Conservation (phyloP, 805 yeast genomes). For the Saturnispora galanensis region DNA sequence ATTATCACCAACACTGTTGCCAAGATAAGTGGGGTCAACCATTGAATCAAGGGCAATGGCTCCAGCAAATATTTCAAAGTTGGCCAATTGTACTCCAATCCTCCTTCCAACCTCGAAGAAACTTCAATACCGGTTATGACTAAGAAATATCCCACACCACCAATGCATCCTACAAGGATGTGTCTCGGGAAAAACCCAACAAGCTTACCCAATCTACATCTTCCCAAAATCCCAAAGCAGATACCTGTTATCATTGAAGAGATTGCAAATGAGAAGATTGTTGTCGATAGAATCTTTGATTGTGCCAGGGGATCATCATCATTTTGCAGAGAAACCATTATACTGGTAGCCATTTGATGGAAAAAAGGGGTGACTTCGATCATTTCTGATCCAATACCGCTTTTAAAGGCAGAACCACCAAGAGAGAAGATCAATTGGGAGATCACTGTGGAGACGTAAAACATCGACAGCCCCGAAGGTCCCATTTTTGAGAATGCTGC, state of each 20-base stretch:
- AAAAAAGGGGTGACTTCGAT: slow-evolving; percentile 98
- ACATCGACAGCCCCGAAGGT: slow-evolving; percentile 87
- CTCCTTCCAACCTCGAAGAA: slow-evolving; percentile 69
- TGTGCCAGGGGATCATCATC: slow-evolving; percentile 17
- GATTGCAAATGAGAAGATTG: slow-evolving; percentile 74
- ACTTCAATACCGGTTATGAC: slow-evolving; percentile 88
- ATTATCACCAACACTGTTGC: slow-evolving; percentile 51
- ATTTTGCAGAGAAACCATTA: slow-evolving; percentile 36
- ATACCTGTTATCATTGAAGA: slow-evolving; percentile 82
- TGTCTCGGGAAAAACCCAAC: slow-evolving; percentile 96
- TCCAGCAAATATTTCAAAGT: slow-evolving; percentile 43
- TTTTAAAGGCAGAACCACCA: slow-evolving; percentile 83
- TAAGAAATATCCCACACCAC: slow-evolving; percentile 94
- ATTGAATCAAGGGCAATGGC: slow-evolving; percentile 41
- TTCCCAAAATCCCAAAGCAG: slow-evolving; percentile 70
- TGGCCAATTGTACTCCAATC: slow-evolving; percentile 50
- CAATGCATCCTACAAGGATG: slow-evolving; percentile 92
- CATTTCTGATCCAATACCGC: slow-evolving; percentile 97
- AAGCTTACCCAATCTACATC: slow-evolving; percentile 67
- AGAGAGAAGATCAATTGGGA: slow-evolving; percentile 81
- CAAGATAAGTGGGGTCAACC: slow-evolving; percentile 61
- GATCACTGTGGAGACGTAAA: slow-evolving; percentile 82
- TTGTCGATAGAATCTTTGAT: slow-evolving; percentile 35
- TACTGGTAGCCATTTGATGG: slow-evolving; percentile 82
- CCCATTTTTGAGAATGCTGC: slow-evolving; percentile 69